Conservation (phyloP, 2,329 filamentous ascomycete species). For the Hypoxylon sp. region DNA sequence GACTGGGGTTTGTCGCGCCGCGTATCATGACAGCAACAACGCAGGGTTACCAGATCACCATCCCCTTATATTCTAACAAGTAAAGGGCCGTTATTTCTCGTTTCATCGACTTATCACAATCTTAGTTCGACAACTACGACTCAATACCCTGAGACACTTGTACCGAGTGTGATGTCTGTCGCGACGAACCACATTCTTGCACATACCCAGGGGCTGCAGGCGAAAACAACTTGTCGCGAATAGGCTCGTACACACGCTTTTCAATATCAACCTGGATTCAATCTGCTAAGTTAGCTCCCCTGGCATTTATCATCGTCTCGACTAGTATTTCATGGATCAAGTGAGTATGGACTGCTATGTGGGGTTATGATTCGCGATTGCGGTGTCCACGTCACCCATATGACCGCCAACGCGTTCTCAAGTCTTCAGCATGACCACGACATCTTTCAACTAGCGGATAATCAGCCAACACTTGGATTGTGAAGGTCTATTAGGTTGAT, state of each 20-base stretch:
- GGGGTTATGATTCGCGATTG: conserved; percentile 41
- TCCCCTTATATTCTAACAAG: conserved; percentile 22
- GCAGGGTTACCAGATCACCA: conserved; percentile 39
- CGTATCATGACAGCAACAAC: conserved; percentile 43
- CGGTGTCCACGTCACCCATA: conserved; percentile 44
- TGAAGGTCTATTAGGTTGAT: conserved; percentile 1
- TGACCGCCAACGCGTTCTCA: conserved; percentile 34
- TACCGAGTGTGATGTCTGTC: conserved; percentile 22
- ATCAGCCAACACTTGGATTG: conserved; percentile 8
- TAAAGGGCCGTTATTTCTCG: conserved; percentile 24
- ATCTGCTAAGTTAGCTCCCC: conserved; percentile 3
- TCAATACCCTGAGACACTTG: conserved; percentile 41
- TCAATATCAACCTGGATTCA: conserved; percentile 5
- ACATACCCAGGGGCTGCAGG: conserved; percentile 13
- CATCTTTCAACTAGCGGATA: conserved; percentile 18
- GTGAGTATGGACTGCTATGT: conserved; percentile 22
- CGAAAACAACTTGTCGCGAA: conserved; percentile 15
- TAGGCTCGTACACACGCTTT: neutral
- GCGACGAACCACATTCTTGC: conserved; percentile 14
- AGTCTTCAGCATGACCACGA: conserved; percentile 35
- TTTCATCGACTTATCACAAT: conserved; percentile 42
- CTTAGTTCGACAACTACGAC: conserved; percentile 52
- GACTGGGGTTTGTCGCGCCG: conserved; percentile 20
- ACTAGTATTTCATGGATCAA: conserved; percentile 15
- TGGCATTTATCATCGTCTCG: neutral